phyloP scores from a whole-genome alignment of 768 basidiomycete genomes.

The Piloderma croceum region DNA sequence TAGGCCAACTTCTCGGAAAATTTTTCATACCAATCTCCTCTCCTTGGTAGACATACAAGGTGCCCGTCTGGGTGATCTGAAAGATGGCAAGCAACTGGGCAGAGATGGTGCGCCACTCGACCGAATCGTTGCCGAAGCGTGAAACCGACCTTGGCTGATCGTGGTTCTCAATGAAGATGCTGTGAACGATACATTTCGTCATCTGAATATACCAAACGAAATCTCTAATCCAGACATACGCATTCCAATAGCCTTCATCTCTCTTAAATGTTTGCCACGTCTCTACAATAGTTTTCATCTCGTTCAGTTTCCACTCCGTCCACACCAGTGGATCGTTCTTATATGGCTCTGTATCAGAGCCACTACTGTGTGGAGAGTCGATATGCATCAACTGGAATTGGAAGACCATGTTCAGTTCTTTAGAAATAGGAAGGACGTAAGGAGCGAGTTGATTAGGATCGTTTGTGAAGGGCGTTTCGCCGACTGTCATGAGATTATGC shows the following conservation, averaged over 20 bases:
- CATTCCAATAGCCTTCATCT: constrained; percentile 61
- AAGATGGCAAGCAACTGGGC: constrained; percentile 63
- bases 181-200: constrained; percentile 15
- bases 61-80: constrained; percentile 57
- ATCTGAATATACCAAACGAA: neutral
- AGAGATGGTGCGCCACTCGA: constrained; percentile 49
- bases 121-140: constrained; percentile 57
- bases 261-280: constrained; percentile 56
- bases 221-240: constrained; percentile 28
- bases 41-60: constrained; percentile 70
- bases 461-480: constrained; percentile 58
- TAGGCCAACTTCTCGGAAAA: constrained; percentile 55
- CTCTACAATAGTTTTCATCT: constrained; percentile 31
- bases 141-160: constrained; percentile 62
- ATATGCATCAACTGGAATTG: constrained; percentile 58
- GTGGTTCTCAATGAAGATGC: constrained; percentile 67
- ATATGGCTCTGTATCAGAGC: constrained; percentile 33
- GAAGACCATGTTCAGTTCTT: constrained; percentile 64
- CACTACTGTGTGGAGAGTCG: constrained; percentile 45
- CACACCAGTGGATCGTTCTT: constrained; percentile 31
- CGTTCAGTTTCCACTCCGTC: constrained; percentile 53
- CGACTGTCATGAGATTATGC: constrained; percentile 58
- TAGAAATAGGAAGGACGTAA: constrained; percentile 51
- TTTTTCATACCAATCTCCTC: constrained; percentile 68
- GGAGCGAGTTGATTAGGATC: constrained; percentile 44